Percentiles rank a stretch among this genome's conserved stretches.
phyloP scores from a whole-genome alignment of 2,329 filamentous ascomycete genomes.

The Exophiala oligosperma region DNA sequence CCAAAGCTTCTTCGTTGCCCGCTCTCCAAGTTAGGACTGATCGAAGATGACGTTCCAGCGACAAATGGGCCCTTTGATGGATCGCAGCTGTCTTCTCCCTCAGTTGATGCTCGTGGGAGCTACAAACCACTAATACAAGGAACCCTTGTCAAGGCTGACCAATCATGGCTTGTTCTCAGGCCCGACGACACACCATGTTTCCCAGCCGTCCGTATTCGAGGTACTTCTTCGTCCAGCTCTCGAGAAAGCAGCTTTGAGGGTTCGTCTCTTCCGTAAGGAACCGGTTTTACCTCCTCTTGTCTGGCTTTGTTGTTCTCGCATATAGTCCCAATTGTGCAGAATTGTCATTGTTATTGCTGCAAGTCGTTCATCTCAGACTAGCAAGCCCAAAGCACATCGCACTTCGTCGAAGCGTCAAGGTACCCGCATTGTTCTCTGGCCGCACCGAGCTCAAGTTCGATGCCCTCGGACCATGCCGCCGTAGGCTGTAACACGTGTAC shows the following conservation, averaged over 20 bases:
- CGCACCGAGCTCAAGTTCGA: constrained; percentile 10
- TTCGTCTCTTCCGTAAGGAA: not conserved
- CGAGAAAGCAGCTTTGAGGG: not conserved
- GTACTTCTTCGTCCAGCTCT: not conserved
- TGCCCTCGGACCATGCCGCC: constrained; percentile 10
- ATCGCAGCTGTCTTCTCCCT: no score
- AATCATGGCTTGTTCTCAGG: not conserved
- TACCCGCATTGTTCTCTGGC: not conserved
- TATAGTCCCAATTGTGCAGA: not conserved
- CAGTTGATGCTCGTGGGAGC: not conserved
- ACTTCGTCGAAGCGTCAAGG: not conserved
- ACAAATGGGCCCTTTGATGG: no score
- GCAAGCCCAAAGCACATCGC: not conserved
- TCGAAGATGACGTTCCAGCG: no score
- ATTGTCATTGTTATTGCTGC: not conserved
- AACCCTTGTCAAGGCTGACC: constrained; percentile 6
- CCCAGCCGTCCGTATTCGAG: constrained; percentile 21
- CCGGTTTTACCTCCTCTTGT: not conserved
- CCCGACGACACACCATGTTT: constrained; percentile 2
- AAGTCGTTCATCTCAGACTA: not conserved
- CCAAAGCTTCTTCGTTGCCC: no score
- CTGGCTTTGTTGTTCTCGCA: constrained; percentile 3
- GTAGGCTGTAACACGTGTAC: constrained; percentile 21
- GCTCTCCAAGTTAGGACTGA: no score
- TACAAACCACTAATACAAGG: not conserved